phyloP scores from a whole-genome alignment of 2,329 filamentous ascomycete genomes.

The Penicillium sp. region DNA sequence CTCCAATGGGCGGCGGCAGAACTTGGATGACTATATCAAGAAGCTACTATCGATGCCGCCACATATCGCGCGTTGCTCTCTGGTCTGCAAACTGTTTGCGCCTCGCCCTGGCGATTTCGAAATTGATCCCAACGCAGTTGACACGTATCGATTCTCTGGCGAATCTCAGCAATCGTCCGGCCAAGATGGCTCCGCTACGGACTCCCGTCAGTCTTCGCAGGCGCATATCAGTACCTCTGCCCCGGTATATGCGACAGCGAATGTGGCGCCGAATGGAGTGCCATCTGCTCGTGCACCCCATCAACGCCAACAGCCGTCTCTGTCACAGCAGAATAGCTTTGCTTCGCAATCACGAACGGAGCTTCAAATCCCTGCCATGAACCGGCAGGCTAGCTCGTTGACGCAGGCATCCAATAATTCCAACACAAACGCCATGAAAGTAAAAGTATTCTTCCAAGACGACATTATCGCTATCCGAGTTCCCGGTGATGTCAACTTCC shows the following conservation, averaged over 20 bases:
- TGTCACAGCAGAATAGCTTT: conserved; percentile 27
- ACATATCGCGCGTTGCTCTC: conserved; percentile 77
- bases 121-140: conserved; percentile 67
- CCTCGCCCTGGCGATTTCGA: conserved; percentile 90
- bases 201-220: conserved; percentile 63
- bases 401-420: conserved; percentile 40
- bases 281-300: conserved; percentile 32
- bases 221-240: conserved; percentile 58
- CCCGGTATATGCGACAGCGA: conserved; percentile 52
- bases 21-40: conserved; percentile 92
- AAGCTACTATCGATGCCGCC: conserved; percentile 77
- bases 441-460: conserved; percentile 91
- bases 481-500: conserved; percentile 71
- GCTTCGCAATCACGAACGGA: conserved; percentile 33
- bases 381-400: conserved; percentile 52
- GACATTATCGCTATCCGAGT: conserved; percentile 91
- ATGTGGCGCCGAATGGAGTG: conserved; percentile 43
- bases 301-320: conserved; percentile 34
- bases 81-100: conserved; percentile 87
- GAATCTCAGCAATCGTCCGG: conserved; percentile 65
- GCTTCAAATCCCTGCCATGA: conserved; percentile 37
- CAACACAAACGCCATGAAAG: conserved; percentile 63
- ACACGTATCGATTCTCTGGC: conserved; percentile 71
- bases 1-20: conserved; percentile 86
- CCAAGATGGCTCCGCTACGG: conserved; percentile 57